Evolutionary conservation across 768 basidiomycete genomes (phyloP).

Genomic region (Mycena kentingensis): DNA sequence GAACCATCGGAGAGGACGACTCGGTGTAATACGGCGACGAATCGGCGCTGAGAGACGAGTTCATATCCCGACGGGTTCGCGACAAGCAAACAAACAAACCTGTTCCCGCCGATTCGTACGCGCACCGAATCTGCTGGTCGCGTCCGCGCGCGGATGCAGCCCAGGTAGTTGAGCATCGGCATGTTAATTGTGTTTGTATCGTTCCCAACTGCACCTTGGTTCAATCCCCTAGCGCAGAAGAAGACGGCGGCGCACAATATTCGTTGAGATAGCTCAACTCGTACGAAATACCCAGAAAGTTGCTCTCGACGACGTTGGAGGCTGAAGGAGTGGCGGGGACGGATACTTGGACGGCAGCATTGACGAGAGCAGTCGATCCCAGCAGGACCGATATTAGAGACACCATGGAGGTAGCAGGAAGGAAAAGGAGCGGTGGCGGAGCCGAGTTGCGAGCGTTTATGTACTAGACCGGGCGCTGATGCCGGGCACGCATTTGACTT

Average conservation of each 20-base stretch:
- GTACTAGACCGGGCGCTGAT: too few species aligned
- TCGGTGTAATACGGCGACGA: conserved; percentile 43
- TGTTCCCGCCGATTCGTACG: conserved; percentile 52
- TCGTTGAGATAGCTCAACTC: conserved; percentile 64
- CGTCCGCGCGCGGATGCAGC: conserved; percentile 51
- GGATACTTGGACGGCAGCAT: conserved; percentile 31
- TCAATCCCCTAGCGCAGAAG: not conserved
- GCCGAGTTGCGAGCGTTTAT: too few species aligned
- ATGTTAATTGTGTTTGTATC: conserved; percentile 49
- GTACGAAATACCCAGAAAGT: conserved; percentile 66
- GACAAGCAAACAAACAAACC: not conserved
- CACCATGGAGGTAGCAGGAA: too few species aligned
- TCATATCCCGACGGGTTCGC: not conserved
- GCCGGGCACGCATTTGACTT: too few species aligned
- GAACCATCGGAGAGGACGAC: conserved; percentile 45
- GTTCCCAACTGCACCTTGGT: conserved; percentile 46
- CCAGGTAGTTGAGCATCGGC: conserved; percentile 61
- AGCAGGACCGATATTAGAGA: too few species aligned
- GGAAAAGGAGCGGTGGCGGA: too few species aligned
- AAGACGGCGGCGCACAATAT: conserved; percentile 43
- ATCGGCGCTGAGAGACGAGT: conserved; percentile 32
- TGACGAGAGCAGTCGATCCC: too few species aligned
- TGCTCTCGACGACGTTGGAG: conserved; percentile 45
- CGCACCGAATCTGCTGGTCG: conserved; percentile 43
- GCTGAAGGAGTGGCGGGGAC: conserved; percentile 39